Base-by-base conservation (phyloP, 129 eudicot species). In the Erigeron canadensis region DNA sequence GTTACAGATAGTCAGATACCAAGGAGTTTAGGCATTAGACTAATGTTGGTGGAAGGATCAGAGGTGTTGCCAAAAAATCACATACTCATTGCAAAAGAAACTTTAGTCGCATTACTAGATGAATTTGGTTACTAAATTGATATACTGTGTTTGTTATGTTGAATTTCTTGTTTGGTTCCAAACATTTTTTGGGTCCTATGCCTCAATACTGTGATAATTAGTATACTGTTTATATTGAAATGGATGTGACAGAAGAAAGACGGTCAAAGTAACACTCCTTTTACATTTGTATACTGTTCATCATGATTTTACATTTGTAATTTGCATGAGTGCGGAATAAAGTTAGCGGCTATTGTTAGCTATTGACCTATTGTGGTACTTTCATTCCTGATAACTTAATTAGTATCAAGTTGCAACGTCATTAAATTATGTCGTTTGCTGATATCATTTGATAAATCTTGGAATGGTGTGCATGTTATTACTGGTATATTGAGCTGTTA, bases 11-110 rank as follows among this genome's bases (percentile, higher is more conserved):
- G n/a, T n/a, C n/a, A n/a, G n/a, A n/a, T n/a, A n/a, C n/a, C n/a
- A n/a, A 28, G 1, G 15, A 11, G 53, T 46, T 46, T 10, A 46
- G 53, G 53, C 53, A 46, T 46, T 50, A 28, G 22, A 34, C 3
- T 43, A 38, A 11, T 73, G 63, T 63, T 40, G 70, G 44, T 71
- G 19, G 60, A 72, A 60, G 57, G 69, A 72, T 60, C 39, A 44
- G 45, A 23, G 47, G 69, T 21, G 28, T 58, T 43, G 42, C 62
- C 9, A 16, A 4, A 18, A 17, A 68, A 45, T 42, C 34, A 40
- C 51, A 11, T 54, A 15, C 76, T 41, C 46, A 45, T 61, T 61
- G 28, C 44, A 58, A 43, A 43, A 43, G 6, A 72, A 62, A 61
- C 2, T 4, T 43, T 47, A 41, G 39, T 16, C 10, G n/a, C 22